A percentile compares a stretch with the other conserved stretches of the same genome.
Evolutionary conservation across 345 rosid species (phyloP).

Genomic region (Jatropha curcas): DNA sequence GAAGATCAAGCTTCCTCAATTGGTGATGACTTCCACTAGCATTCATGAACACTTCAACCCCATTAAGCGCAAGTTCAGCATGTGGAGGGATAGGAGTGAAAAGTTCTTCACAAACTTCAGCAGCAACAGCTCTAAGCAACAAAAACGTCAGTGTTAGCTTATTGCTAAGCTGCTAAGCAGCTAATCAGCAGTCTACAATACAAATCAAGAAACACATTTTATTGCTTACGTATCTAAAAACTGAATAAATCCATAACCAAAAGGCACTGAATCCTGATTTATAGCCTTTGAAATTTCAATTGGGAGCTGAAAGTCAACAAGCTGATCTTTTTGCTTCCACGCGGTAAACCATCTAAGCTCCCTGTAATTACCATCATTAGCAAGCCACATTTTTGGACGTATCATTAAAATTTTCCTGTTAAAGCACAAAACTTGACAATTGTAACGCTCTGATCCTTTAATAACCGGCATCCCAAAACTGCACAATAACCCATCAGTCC

Average conservation of each 20-base stretch:
- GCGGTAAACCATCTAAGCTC: constrained; percentile 96
- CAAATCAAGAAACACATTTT: background rate
- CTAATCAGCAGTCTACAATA: background rate
- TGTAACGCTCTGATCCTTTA: constrained; percentile 92
- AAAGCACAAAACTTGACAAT: constrained; percentile 87
- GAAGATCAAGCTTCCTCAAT: constrained; percentile 85
- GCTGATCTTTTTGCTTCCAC: constrained; percentile 81
- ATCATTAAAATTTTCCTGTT: constrained; percentile 80
- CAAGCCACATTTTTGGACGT: constrained; percentile 97
- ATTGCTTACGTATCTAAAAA: constrained; percentile 76
- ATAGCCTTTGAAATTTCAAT: constrained; percentile 66
- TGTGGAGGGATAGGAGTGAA: constrained; percentile 85
- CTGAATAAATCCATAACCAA: constrained; percentile 90
- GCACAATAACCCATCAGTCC: constrained; percentile 84
- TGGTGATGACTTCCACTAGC: constrained; percentile 99
- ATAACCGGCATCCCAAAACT: constrained; percentile 95
- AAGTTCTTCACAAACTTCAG: constrained; percentile 95
- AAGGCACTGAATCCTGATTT: constrained; percentile 72
- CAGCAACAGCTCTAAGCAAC: constrained; percentile 65
- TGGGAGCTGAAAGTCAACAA: constrained; percentile 80
- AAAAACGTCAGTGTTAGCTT: background rate
- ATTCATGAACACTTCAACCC: constrained; percentile 97
- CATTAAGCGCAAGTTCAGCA: constrained; percentile 94
- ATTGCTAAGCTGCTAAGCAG: background rate
- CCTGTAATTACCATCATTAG: constrained; percentile 95